Conservation (phyloP, 176 grass and related monocot genomes). For the Rhipidocladum racemiflorum region DNA sequence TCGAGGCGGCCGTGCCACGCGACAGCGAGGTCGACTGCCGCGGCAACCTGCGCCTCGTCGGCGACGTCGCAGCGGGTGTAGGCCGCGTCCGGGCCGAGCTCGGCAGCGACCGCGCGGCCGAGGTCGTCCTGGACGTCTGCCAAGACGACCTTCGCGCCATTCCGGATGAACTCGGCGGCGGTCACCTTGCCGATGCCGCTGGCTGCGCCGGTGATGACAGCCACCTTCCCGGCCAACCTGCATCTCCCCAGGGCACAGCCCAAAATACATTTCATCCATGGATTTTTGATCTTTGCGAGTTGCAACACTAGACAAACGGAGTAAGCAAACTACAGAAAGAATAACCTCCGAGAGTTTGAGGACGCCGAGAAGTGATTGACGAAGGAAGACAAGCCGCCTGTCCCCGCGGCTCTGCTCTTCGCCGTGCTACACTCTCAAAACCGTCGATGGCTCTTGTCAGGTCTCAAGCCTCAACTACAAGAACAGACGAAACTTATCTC, state of each 20-base stretch:
- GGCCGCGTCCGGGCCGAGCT: background rate
- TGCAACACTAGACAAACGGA: too few relatives aligned
- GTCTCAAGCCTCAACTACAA: too few relatives aligned
- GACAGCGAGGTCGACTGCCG: constrained; percentile 54
- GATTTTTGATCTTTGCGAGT: too few relatives aligned
- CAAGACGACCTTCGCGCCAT: constrained; percentile 6
- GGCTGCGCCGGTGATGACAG: background rate
- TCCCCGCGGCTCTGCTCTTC: background rate
- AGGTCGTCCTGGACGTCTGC: constrained; percentile 17
- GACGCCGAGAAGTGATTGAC: background rate
- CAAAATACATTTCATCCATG: background rate
- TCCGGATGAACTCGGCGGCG: background rate
- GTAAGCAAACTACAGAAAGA: too few relatives aligned
- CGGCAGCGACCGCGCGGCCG: background rate
- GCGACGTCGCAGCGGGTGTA: constrained; percentile 59
- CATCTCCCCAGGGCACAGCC: background rate
- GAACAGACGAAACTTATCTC: background rate
- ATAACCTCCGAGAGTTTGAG: background rate
- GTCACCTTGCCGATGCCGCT: constrained; percentile 11
- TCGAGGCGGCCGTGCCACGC: constrained; percentile 54
- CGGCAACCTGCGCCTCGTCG: constrained; percentile 52
- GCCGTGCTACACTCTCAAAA: background rate
- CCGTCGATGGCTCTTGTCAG: too few relatives aligned
- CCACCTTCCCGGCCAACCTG: constrained; percentile 9
- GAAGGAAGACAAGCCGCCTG: background rate